These are phyloP conservation scores for Rhynchospora breviuscula DNA, from an alignment of 176 grass and related monocot species.

Conservation along the genomic window DNA sequence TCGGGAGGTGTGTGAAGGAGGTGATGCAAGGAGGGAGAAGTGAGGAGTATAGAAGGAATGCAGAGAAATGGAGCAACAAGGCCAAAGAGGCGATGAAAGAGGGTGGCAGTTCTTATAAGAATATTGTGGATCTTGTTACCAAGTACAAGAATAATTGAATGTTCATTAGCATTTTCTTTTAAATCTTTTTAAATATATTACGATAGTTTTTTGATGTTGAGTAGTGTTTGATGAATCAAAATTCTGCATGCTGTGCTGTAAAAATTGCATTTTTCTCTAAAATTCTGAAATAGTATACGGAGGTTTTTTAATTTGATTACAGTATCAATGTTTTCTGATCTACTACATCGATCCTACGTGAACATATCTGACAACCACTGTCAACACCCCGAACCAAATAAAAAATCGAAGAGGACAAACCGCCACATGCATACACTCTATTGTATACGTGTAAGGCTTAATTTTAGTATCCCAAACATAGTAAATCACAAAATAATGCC, in stretches of 20 bases:
- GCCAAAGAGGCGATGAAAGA: slow-evolving; percentile 19
- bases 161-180: not conserved
- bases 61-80: slow-evolving; percentile 12
- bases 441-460: no score
- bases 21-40: slow-evolving; percentile 28
- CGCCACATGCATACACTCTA: no score
- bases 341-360: no score
- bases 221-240: not conserved
- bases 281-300: no score
- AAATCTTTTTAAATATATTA: not conserved
- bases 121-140: slow-evolving; percentile 24
- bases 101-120: slow-evolving; percentile 28
- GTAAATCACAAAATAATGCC: no score
- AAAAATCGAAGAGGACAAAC: no score
- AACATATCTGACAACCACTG: no score
- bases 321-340: no score
- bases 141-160: slow-evolving; percentile 16
- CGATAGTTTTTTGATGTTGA: not conserved
- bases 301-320: no score
- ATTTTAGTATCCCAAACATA: no score
- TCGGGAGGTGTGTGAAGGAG: no score
- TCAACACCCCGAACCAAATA: no score
- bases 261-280: not conserved
- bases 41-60: not conserved
- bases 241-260: not conserved